phyloP scores from a whole-genome alignment of 768 basidiomycete genomes.

The Coprinopsis sp. region DNA sequence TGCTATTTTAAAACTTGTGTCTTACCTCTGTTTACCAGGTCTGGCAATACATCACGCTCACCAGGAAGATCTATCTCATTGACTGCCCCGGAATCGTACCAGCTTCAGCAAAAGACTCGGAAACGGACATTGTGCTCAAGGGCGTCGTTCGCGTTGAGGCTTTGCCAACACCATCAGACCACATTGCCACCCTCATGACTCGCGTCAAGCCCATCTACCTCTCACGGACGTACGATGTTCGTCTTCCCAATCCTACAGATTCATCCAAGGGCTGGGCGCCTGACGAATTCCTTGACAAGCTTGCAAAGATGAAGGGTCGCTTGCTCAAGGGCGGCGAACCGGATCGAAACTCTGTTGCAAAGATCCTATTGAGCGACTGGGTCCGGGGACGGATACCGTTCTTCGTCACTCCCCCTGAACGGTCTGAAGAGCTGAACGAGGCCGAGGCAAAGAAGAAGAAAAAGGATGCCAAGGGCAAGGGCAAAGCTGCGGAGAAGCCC shows the following conservation, averaged over 20 bases:
- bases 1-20: conserved; percentile 2
- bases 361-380: conserved; percentile 95
- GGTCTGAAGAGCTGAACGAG: conserved; percentile 64
- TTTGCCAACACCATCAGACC: conserved; percentile 86
- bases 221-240: conserved; percentile 74
- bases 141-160: conserved; percentile 97
- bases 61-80: conserved; percentile 94
- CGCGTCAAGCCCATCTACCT: conserved; percentile 94
- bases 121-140: conserved; percentile 90
- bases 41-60: conserved; percentile 99
- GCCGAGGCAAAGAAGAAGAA: conserved; percentile 53
- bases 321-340: conserved; percentile 93
- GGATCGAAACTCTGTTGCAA: conserved; percentile 86
- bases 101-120: conserved; percentile 84
- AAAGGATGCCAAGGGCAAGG: conserved; percentile 50
- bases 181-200: conserved; percentile 81
- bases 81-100: conserved; percentile 99
- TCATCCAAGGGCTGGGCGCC: conserved; percentile 56
- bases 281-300: conserved; percentile 74
- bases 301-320: conserved; percentile 90
- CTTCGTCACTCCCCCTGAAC: conserved; percentile 89
- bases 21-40: conserved; percentile 43
- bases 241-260: conserved; percentile 56
- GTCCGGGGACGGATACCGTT: conserved; percentile 95
- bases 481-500: conserved; percentile 37